phyloP scores from a whole-genome alignment of 371 early-diverging fungal genomes.

The Rhizomucor miehei region DNA sequence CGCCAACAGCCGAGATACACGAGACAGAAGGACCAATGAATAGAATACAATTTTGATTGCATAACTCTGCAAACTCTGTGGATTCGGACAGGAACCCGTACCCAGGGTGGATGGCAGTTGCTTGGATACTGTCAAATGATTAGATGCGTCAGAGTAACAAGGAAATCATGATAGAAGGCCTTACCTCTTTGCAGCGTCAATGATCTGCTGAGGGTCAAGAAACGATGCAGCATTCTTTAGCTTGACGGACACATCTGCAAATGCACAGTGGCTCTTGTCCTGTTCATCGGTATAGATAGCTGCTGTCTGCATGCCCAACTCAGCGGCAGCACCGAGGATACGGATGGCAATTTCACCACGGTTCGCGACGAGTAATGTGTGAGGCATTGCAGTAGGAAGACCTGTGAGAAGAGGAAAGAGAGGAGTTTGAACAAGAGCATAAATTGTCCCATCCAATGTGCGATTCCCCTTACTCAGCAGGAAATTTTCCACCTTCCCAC shows the following conservation, averaged over 20 bases:
- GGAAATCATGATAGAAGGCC: background rate
- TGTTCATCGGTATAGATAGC: constrained; percentile 34
- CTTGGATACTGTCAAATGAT: constrained; percentile 27
- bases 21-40: constrained; percentile 77
- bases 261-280: constrained; percentile 29
- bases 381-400: constrained; percentile 2
- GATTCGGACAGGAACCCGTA: constrained; percentile 92
- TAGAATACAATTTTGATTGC: constrained; percentile 54
- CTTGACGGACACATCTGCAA: constrained; percentile 23
- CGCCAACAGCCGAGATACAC: constrained; percentile 87
- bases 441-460: background rate
- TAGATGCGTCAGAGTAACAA: background rate
- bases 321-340: constrained; percentile 29
- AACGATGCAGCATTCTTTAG: constrained; percentile 22
- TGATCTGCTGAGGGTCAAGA: constrained; percentile 24
- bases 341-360: constrained; percentile 49
- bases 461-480: constrained; percentile 12
- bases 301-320: constrained; percentile 34
- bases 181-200: constrained; percentile 30
- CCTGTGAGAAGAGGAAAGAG: constrained; percentile 1
- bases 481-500: background rate
- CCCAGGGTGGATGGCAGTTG: constrained; percentile 75
- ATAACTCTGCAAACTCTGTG: constrained; percentile 59
- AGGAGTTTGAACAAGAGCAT: background rate
- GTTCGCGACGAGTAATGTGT: constrained; percentile 35